phyloP scores from a whole-genome alignment of 2,329 filamentous ascomycete species.

The Trichoderma koningii region DNA sequence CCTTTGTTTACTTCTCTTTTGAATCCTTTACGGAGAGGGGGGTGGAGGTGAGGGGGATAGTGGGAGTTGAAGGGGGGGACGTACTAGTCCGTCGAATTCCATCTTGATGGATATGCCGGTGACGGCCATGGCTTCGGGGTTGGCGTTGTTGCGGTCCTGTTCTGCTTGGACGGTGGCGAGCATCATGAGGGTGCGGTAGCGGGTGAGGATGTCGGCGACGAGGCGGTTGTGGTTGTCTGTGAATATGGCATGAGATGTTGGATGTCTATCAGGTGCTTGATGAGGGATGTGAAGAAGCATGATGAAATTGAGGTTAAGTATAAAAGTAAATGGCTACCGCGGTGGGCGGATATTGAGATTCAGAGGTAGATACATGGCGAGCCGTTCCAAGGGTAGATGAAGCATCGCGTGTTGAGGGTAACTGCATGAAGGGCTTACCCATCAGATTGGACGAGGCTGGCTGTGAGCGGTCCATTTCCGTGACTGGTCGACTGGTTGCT shows the following conservation, averaged over 20 bases:
- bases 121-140: conserved; percentile 47
- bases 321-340: too few relatives aligned
- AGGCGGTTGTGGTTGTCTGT: conserved; percentile 50
- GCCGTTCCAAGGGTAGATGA: neutral
- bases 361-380: too few relatives aligned
- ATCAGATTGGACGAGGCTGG: conserved; percentile 41
- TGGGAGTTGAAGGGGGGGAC: neutral
- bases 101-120: conserved; percentile 49
- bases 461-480: conserved; percentile 40
- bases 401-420: neutral
- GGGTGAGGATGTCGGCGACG: conserved; percentile 48
- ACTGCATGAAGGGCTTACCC: conserved; percentile 34
- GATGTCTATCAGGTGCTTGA: neutral
- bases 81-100: conserved; percentile 48
- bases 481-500: neutral
- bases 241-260: neutral
- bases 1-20: neutral
- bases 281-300: too few relatives aligned
- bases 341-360: too few relatives aligned
- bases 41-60: neutral
- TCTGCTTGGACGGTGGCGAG: conserved; percentile 48
- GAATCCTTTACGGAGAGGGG: neutral
- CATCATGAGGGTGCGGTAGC: conserved; percentile 48
- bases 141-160: conserved; percentile 43
- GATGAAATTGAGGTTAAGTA: too few relatives aligned